phyloP scores from a whole-genome alignment of 441 rosid genomes.

The Euphorbia corollata region DNA sequence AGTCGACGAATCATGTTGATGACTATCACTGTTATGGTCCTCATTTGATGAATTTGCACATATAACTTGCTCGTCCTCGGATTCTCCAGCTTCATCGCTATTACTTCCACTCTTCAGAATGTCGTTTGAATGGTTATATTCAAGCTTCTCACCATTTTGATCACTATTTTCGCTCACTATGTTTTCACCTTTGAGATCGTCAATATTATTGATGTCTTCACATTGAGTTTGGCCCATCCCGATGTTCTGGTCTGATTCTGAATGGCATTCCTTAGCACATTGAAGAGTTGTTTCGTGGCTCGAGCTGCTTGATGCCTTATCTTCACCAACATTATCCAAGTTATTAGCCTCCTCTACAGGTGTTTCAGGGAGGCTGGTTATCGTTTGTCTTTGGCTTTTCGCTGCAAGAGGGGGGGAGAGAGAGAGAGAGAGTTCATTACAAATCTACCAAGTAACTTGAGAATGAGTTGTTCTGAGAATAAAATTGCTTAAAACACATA shows the following conservation, averaged over 20 bases:
- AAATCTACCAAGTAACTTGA: neutral
- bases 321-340: slow-evolving; percentile 24
- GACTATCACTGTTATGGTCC: slow-evolving; percentile 5
- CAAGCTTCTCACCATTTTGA: slow-evolving; percentile 12
- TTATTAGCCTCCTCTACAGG: slow-evolving; percentile 26
- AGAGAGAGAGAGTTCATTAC: slow-evolving; percentile 16
- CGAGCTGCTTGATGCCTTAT: slow-evolving; percentile 30
- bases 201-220: slow-evolving; percentile 18
- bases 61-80: slow-evolving; percentile 1
- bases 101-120: slow-evolving; percentile 21
- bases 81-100: neutral
- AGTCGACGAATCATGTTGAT: slow-evolving; percentile 21
- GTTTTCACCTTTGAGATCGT: slow-evolving; percentile 22
- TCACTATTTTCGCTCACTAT: slow-evolving; percentile 11
- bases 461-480: neutral
- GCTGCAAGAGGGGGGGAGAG: slow-evolving; percentile 36
- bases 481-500: neutral
- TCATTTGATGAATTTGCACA: slow-evolving; percentile 6
- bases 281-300: slow-evolving; percentile 27
- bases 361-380: slow-evolving; percentile 26
- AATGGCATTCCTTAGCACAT: slow-evolving; percentile 21
- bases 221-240: slow-evolving; percentile 13
- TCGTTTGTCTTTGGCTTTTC: slow-evolving; percentile 31
- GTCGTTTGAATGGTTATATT: slow-evolving; percentile 16
- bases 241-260: neutral